These are phyloP conservation scores for Oryza nivara DNA, from an alignment of 176 grass and related monocot species.

Conservation along the genomic window DNA sequence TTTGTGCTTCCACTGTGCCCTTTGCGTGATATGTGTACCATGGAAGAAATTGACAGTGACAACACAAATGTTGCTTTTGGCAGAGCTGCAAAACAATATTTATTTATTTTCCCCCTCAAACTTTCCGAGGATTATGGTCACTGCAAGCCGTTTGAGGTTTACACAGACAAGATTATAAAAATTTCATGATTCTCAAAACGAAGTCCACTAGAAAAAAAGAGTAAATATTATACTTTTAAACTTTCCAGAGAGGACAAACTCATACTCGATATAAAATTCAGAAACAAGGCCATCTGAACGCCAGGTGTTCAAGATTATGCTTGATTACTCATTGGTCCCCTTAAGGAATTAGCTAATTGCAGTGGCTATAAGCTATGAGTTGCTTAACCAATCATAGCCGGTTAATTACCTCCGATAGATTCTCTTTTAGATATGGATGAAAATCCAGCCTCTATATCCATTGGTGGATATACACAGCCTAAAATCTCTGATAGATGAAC, in stretches of 20 bases:
- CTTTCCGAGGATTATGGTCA: background rate
- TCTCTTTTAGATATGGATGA: too few relatives aligned
- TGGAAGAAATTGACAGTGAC: background rate
- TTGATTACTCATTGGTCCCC: slow-evolving; percentile 3
- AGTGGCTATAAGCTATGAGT: too few relatives aligned
- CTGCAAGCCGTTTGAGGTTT: slow-evolving; percentile 6
- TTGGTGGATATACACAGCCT: too few relatives aligned
- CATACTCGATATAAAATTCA: slow-evolving; percentile 20
- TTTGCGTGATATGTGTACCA: slow-evolving; percentile 33
- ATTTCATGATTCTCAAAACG: background rate
- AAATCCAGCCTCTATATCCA: too few relatives aligned
- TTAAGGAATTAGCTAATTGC: too few relatives aligned
- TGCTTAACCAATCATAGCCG: too few relatives aligned
- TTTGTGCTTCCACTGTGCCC: background rate
- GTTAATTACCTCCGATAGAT: too few relatives aligned
- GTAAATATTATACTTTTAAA: background rate
- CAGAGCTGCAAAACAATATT: background rate
- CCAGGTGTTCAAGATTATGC: slow-evolving; percentile 40
- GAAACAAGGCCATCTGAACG: slow-evolving; percentile 26
- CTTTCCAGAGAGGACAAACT: background rate
- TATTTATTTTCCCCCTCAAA: background rate
- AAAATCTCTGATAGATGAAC: background rate
- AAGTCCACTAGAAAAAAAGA: background rate
- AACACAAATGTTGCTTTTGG: background rate
- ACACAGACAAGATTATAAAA: background rate